Conservation (phyloP, 176 grass and related monocot species). For the Bromus sterilis region DNA sequence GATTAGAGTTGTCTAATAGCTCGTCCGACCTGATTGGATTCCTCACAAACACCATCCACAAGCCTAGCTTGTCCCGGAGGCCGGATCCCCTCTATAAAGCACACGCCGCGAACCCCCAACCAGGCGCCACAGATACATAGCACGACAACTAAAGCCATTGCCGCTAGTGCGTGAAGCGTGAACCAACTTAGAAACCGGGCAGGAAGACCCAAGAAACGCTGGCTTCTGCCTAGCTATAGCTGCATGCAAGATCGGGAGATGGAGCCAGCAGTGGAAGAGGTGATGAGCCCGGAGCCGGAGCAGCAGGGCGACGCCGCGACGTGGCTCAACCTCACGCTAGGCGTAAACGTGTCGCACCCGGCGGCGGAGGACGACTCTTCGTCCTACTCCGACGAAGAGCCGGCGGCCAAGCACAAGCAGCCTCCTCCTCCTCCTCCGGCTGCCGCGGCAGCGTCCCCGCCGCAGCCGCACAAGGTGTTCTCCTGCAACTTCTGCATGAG, state of each 20-base stretch:
- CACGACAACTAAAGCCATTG: neutral
- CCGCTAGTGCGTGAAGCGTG: neutral
- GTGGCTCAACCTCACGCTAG: constrained; percentile 66
- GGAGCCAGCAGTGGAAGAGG: constrained; percentile 13
- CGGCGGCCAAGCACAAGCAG: neutral
- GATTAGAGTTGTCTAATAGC: constrained; percentile 7
- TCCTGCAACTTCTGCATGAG: constrained; percentile 93
- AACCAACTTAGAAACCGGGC: neutral
- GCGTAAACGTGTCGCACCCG: neutral
- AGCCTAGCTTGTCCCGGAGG: constrained; percentile 15
- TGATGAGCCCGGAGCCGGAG: constrained; percentile 7
- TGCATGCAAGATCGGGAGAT: constrained; percentile 14
- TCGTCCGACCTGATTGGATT: constrained; percentile 25
- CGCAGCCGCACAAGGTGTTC: constrained; percentile 62
- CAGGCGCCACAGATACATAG: neutral
- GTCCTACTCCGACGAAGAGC: constrained; percentile 9
- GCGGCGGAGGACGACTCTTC: neutral
- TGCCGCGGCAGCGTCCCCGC: neutral
- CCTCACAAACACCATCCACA: constrained; percentile 32
- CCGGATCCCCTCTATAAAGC: constrained; percentile 42
- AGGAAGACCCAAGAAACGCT: neutral
- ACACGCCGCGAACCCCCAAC: constrained; percentile 15
- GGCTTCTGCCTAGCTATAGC: neutral
- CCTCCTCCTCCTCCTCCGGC: neutral
- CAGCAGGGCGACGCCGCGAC: neutral